phyloP scores from a whole-genome alignment of 2,329 filamentous ascomycete genomes.

The Harringtonia lauricola region DNA sequence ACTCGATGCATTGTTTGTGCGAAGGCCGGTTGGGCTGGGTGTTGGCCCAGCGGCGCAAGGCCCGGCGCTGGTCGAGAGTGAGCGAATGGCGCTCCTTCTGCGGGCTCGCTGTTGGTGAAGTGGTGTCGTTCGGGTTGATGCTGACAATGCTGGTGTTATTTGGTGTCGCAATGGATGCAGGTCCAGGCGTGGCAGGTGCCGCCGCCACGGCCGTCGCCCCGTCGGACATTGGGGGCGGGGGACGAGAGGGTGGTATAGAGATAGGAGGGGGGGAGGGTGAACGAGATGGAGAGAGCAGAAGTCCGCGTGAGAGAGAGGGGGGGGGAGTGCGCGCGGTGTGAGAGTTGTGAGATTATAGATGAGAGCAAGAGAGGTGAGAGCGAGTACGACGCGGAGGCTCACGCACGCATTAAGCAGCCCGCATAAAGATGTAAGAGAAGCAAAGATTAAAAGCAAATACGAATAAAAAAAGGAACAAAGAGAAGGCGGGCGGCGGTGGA shows the following conservation, averaged over 20 bases:
- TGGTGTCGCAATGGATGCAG: background rate
- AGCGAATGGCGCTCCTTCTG: conserved; percentile 45
- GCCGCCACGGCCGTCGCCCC: conserved; percentile 5
- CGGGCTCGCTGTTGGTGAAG: conserved; percentile 10
- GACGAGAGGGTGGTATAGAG: background rate
- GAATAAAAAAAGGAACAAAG: background rate
- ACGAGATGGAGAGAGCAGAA: too few relatives aligned
- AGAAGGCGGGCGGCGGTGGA: too few relatives aligned
- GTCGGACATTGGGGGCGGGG: conserved; percentile 8
- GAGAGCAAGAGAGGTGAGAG: too few relatives aligned
- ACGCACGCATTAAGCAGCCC: too few relatives aligned
- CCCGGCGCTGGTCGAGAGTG: conserved; percentile 50
- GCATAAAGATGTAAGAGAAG: too few relatives aligned
- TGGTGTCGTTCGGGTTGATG: background rate
- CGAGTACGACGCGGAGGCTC: too few relatives aligned
- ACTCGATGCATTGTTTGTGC: conserved; percentile 52
- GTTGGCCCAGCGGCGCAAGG: conserved; percentile 48
- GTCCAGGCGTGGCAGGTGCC: background rate
- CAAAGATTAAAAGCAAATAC: background rate
- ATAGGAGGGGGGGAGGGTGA: background rate
- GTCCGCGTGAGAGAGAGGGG: background rate
- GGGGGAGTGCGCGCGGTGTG: background rate
- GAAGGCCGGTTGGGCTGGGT: conserved; percentile 43
- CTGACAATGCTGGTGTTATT: background rate
- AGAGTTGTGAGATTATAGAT: too few relatives aligned